A percentile compares a stretch with the other conserved stretches of the same genome.
phyloP scores from a whole-genome alignment of 2,329 filamentous ascomycete species.

The Alternaria ventricosa region DNA sequence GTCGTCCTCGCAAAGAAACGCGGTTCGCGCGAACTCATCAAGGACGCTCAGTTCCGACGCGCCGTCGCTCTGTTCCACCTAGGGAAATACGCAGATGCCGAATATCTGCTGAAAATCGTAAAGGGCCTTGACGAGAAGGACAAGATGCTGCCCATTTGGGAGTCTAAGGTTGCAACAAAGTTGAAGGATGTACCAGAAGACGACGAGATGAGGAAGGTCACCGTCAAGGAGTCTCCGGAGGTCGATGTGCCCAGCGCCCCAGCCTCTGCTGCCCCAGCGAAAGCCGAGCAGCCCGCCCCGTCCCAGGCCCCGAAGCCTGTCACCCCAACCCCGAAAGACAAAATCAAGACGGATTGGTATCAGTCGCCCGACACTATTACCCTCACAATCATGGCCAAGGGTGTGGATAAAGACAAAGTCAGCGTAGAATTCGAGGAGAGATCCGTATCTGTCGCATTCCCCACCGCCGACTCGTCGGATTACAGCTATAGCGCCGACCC shows the following conservation, averaged over 20 bases:
- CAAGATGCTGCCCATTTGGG: slow-evolving; percentile 64
- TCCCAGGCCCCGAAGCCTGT: slow-evolving; percentile 36
- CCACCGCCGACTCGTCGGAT: slow-evolving; percentile 58
- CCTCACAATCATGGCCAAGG: slow-evolving; percentile 70
- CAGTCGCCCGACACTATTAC: slow-evolving; percentile 67
- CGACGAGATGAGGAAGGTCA: slow-evolving; percentile 53
- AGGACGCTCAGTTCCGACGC: slow-evolving; percentile 81
- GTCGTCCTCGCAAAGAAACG: slow-evolving; percentile 73
- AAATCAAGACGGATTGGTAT: slow-evolving; percentile 74
- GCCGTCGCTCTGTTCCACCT: slow-evolving; percentile 75
- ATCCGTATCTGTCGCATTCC: slow-evolving; percentile 65
- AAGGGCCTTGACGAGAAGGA: slow-evolving; percentile 61
- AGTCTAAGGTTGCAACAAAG: slow-evolving; percentile 61
- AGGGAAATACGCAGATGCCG: slow-evolving; percentile 75
- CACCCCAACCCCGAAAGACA: slow-evolving; percentile 57
- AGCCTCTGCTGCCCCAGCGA: slow-evolving; percentile 21
- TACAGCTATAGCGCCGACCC: slow-evolving; percentile 70
- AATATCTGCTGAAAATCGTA: slow-evolving; percentile 69
- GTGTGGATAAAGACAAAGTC: slow-evolving; percentile 64
- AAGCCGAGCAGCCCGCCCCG: slow-evolving; percentile 8
- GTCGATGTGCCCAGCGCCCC: slow-evolving; percentile 53
- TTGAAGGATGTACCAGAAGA: slow-evolving; percentile 57
- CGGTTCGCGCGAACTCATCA: slow-evolving; percentile 75
- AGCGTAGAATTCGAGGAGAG: slow-evolving; percentile 59
- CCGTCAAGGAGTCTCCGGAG: slow-evolving; percentile 59